Base-by-base conservation (phyloP, 176 grass and related monocot species). In the Lolium multiflorum region DNA sequence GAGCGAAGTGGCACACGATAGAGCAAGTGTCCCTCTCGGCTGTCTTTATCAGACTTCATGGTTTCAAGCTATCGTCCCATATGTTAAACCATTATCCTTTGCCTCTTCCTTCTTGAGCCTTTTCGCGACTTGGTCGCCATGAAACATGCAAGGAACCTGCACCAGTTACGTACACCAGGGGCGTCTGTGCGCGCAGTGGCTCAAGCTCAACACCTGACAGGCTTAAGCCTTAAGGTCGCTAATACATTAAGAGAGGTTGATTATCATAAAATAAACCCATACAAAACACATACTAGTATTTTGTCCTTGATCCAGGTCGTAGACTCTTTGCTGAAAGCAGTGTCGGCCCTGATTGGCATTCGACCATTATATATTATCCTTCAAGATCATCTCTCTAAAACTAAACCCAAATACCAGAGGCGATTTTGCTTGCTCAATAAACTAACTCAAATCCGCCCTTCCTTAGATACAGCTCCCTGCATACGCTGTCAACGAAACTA, bases 401-500 rank as follows among this genome's bases (percentile, higher is more conserved):
- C 39, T 71, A 22, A 15, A 83, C 74, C 46, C 16, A 84, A 22
- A 41, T 65, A 15, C 7, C 4, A 63, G 20, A 15, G 58, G 55
- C 68, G 64, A 86, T 15, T 3, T 52, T 25, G 15, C 82, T 48
- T 16, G 56, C 11, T 60, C 66, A 54, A 0, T 48, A 62, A 8
- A 73, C 56, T 57, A 47, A 54, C 75, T 7, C 31, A 5, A 15
- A 43, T 90, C 15, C 83, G 11, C 16, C 88, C 78, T 82, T 31
- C 74, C 78, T 74, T 82, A 28, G 83, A 70, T 78, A 79, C 43
- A 82, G 62, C 83, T 78, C 28, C 71, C 71, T 62, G 70, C 25
- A 78, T 44, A 61, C 25, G 88, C 11, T 71, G 82, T 58, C 58
- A 41, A 74, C 31, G 31, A 35, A 35, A 35, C 31, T 35, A 35